Percentiles rank a stretch among this genome's conserved stretches.
phyloP scores from a whole-genome alignment of 192 early-diverging fungal genomes.

The Podila minutissima region DNA sequence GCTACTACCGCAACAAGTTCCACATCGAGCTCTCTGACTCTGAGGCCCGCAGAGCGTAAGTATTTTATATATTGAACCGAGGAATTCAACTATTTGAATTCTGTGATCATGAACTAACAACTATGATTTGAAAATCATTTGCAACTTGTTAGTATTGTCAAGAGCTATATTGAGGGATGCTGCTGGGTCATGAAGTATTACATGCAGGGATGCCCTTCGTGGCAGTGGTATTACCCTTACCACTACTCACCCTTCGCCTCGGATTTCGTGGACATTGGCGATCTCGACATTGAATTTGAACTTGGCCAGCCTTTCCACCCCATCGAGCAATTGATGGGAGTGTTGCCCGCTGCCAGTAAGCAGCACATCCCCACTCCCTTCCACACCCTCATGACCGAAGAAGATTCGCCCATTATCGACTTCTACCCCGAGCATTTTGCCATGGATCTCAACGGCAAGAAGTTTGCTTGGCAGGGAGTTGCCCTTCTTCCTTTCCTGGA shows the following conservation, averaged over 20 bases:
- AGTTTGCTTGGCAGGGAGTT: conserved; percentile 93
- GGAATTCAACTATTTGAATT: too few species aligned
- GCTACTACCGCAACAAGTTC: conserved; percentile 79
- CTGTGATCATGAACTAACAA: too few species aligned
- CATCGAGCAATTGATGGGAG: conserved; percentile 98
- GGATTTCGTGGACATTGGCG: conserved; percentile 82
- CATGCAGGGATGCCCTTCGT: conserved; percentile 84
- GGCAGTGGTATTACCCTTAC: conserved; percentile 98
- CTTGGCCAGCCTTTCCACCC: conserved; percentile 87
- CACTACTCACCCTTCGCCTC: conserved; percentile 93
- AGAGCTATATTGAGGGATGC: conserved; percentile 92
- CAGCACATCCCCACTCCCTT: conserved; percentile 75
- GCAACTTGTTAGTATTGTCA: conserved; percentile 57
- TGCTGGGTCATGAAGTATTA: conserved; percentile 98
- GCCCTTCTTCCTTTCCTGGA: conserved; percentile 97
- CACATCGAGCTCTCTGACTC: conserved; percentile 66
- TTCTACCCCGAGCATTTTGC: conserved; percentile 76
- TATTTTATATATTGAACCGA: background rate
- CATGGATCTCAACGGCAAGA: conserved; percentile 94
- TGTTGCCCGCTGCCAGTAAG: conserved; percentile 84
- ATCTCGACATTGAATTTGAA: conserved; percentile 82
- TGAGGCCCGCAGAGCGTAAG: conserved; percentile 65
- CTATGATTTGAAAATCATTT: background rate
- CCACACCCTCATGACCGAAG: conserved; percentile 83
- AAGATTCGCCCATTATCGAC: conserved; percentile 88